Base-by-base conservation (phyloP, 1,284 basidiomycete species). In the Fistulinella cinereoalba region DNA sequence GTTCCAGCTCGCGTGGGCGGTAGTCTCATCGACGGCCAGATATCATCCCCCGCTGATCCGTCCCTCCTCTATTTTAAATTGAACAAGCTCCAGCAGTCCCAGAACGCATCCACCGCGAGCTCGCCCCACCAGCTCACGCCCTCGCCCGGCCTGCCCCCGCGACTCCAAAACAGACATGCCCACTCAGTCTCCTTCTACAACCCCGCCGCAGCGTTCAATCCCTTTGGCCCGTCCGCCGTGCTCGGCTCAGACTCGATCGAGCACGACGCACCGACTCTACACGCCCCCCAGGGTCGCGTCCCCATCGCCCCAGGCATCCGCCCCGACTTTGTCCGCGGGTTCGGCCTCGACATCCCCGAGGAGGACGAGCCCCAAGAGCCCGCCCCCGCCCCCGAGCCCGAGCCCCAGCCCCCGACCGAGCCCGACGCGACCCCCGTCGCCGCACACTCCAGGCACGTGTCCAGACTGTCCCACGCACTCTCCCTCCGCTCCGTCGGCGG, bases 41-140 rank as follows among this genome's bases (percentile, higher is more conserved):
- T 91, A 66, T 91, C 88, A 3, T 89, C 87, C 18, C 87, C 88
- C 21, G 88, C 88, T 7, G 88, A 90, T 61, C 87, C 88, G 33
- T 83, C 83, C 16, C 68, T 91, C 22, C 71, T 91, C 22, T 75
- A 80, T 56, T 90, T 85, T 70, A 90, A 88, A 62, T 72, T 91
- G 37, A 88, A 88, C 67, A 89, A 87, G 65, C 71, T 91, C 10
- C 86, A 88, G 55, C 81, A 84, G 63, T 77, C 84, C 0, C 86
- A 88, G 56, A 74, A 72, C 34, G 69, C 69, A 16, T 77, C 81
- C 1, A 66, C 71, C 7, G 59, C 67, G 6, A 77, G 75, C 12
- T 88, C 85, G 10, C 85, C 85, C 3, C 81, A 83, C 49, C 79
- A 79, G 18, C 69, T 78, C 11, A 71, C 77, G 3, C 73, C 79